A percentile compares a stretch with the other conserved stretches of the same genome.
phyloP scores from a whole-genome alignment of 1,139 yeast genomes.

The Suhomyces taliae region DNA sequence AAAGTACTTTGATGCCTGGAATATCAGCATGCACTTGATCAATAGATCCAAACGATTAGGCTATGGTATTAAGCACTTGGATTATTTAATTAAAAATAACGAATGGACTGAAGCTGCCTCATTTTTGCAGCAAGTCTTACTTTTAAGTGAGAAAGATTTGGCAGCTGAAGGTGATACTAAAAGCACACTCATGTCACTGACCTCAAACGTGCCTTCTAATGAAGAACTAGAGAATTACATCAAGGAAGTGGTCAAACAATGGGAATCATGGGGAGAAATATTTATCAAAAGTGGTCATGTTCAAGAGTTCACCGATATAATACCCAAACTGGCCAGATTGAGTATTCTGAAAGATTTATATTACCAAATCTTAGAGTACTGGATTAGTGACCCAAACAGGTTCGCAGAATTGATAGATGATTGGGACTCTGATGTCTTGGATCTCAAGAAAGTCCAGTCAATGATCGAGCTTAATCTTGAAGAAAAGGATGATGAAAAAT shows the following conservation, averaged over 20 bases:
- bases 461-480: conserved; percentile 44
- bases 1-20: conserved; percentile 71
- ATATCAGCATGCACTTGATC: conserved; percentile 60
- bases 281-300: conserved; percentile 54
- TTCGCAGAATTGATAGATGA: conserved; percentile 42
- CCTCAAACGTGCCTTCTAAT: conserved; percentile 10
- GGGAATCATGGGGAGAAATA: conserved; percentile 66
- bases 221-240: conserved; percentile 32
- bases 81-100: conserved; percentile 43
- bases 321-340: conserved; percentile 44
- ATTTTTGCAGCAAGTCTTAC: conserved; percentile 46
- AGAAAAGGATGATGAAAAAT: conserved; percentile 15
- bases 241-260: conserved; percentile 45
- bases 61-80: conserved; percentile 65
- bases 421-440: conserved; percentile 66
- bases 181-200: conserved; percentile 23
- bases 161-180: conserved; percentile 23
- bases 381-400: conserved; percentile 39
- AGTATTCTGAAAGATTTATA: conserved; percentile 43
- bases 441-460: conserved; percentile 44
- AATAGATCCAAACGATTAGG: conserved; percentile 51
- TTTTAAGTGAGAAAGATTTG: conserved; percentile 4
- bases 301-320: conserved; percentile 45
- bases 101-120: conserved; percentile 59
- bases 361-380: conserved; percentile 51